Conservation (phyloP, 2,329 filamentous ascomycete genomes). For the Aschersonia sp. region DNA sequence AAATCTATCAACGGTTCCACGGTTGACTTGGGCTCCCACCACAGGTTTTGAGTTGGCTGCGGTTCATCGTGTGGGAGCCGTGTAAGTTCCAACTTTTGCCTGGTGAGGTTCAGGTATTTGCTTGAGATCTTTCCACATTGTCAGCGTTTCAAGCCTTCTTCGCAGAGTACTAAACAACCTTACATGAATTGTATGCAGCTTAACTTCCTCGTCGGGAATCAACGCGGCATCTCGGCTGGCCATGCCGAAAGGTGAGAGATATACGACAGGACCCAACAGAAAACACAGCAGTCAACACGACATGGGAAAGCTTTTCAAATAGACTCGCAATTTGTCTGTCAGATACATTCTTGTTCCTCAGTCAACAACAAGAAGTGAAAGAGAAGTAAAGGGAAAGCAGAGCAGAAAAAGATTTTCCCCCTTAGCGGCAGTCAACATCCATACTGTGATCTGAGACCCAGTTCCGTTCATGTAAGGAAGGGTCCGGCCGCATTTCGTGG, state of each 20-base stretch:
- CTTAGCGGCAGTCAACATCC: not conserved
- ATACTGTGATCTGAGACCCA: not conserved
- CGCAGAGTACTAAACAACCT: slow-evolving; percentile 10
- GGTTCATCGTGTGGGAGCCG: slow-evolving; percentile 45
- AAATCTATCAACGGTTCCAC: slow-evolving; percentile 52
- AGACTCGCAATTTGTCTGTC: too few species aligned
- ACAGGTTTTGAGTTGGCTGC: slow-evolving; percentile 30
- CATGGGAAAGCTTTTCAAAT: too few species aligned
- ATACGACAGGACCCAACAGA: not conserved
- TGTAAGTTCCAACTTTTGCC: slow-evolving; percentile 51
- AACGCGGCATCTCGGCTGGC: slow-evolving; percentile 7
- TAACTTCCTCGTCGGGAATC: slow-evolving; percentile 26
- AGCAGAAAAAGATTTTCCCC: not conserved
- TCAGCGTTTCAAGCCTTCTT: not conserved
- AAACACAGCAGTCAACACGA: not conserved
- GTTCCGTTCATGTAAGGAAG: not conserved
- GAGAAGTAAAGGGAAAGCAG: too few species aligned
- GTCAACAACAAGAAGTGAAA: too few species aligned
- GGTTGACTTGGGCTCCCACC: slow-evolving; percentile 45
- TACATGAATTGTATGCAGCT: slow-evolving; percentile 43
- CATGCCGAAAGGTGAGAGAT: slow-evolving; percentile 4
- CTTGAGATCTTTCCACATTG: slow-evolving; percentile 39
- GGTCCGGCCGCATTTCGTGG: not conserved
- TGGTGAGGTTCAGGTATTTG: slow-evolving; percentile 52
- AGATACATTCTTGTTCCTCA: too few species aligned